Evolutionary conservation across 805 yeast genomes (phyloP), one percentile per base, ranked within the genome.

Genomic region (Zygosaccharomyces bailii): DNA sequence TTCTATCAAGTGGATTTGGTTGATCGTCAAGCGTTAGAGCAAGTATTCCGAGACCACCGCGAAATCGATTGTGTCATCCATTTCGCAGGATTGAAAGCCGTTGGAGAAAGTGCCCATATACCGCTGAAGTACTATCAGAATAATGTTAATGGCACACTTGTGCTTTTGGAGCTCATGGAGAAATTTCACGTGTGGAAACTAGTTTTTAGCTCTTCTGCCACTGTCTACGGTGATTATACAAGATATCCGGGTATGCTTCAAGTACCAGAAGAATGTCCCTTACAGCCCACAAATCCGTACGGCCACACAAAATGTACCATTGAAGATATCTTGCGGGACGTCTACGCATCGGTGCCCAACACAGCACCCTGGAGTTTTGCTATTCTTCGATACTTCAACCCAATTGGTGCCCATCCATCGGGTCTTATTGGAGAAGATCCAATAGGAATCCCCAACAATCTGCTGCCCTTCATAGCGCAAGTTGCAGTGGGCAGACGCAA

Each of bases 351-450:
- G 54, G 64, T 4, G 25, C 25, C 25, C 8, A 71, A 79, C 34
- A 74, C 74, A 20, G 48, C 46, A 17, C 19, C 34, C 2, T 76
- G 80, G 80, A 68, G 68, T 33, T 64, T 72, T 31, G 91, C 89
- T 4, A 72, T 84, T 39, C 68, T 86, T 56, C 74, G 93, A 45
- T 86, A 85, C 66, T 86, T 84, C 70, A 85, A 86, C 59, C 93
- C 95, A 27, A 83, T 84, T 52, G 95, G 95, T 30, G 91, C 93
- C 13, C 95, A 86, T 60, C 86, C 90, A 2, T 78, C 87, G 2
- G 93, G 93, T 9, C 65, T 79, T 27, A 72, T 86, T 48, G 95
- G 95, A 30, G 95, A 86, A 58, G 90, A 85, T 60, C 90, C 90
- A 5, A 69, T 77, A 48, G 90, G 90, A 10, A 72, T 79, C 41